A percentile compares a stretch with the other conserved stretches of the same genome.
Evolutionary conservation across 345 rosid genomes (phyloP).

Genomic region (Clausena lansium): DNA sequence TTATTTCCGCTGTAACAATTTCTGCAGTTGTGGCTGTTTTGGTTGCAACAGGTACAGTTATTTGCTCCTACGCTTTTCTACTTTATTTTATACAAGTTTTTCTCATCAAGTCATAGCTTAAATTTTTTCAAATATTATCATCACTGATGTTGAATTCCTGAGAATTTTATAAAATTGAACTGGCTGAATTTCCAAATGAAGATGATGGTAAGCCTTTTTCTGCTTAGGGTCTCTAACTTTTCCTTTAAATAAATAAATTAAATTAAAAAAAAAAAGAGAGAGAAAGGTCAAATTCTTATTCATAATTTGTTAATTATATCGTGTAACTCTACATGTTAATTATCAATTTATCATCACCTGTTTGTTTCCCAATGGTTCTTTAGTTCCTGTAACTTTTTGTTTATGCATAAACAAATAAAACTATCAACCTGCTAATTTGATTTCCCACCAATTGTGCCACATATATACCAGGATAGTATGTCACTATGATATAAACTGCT

Average conservation of each 20-base stretch:
- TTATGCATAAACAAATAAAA: not conserved
- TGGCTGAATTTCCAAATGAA: not conserved
- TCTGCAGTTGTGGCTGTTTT: conserved; percentile 55
- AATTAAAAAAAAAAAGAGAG: too few relatives aligned
- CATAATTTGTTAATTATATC: not conserved
- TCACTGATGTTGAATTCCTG: too few relatives aligned
- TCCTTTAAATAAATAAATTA: too few relatives aligned
- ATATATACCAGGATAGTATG: not conserved
- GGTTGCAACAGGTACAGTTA: conserved; percentile 60
- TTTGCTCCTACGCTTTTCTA: not conserved
- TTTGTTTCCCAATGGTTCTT: not conserved
- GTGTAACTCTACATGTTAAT: not conserved
- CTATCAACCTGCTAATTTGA: not conserved
- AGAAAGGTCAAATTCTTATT: not conserved
- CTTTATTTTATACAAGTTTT: not conserved
- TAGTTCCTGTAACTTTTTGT: not conserved
- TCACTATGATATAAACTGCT: not conserved
- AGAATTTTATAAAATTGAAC: not conserved
- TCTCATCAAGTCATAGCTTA: not conserved
- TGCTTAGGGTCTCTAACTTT: not conserved
- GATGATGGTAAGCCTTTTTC: too few relatives aligned
- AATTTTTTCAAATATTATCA: too few relatives aligned
- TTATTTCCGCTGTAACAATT: conserved; percentile 63
- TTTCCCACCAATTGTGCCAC: not conserved
- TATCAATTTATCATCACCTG: not conserved